Evolutionary conservation across 2,329 filamentous ascomycete genomes (phyloP).

Genomic region (Botrytis fabae): DNA sequence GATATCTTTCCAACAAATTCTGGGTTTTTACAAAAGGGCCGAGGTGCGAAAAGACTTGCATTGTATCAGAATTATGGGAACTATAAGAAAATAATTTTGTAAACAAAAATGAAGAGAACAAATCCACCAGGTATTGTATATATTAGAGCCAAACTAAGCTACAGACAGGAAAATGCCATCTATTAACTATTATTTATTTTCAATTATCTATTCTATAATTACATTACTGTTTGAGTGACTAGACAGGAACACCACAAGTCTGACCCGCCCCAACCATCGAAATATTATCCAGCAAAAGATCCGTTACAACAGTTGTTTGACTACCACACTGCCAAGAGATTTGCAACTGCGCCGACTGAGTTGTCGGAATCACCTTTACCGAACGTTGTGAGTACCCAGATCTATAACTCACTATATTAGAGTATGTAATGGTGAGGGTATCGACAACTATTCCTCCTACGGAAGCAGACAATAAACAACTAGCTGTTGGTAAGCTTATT

Average conservation of each 20-base stretch:
- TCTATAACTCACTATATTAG: neutral
- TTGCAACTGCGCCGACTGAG: neutral
- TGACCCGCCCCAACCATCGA: neutral
- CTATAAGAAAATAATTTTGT: too few relatives aligned
- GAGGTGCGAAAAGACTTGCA: neutral
- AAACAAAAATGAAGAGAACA: fast-evolving
- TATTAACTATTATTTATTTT: neutral
- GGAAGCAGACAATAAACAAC: neutral
- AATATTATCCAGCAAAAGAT: slow-evolving; percentile 2
- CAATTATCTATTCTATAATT: neutral
- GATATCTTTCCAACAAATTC: fast-evolving
- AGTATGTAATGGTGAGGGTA: neutral
- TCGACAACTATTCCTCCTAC: neutral
- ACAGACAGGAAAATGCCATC: neutral
- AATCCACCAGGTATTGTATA: fast-evolving
- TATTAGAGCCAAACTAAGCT: neutral
- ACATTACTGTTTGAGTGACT: neutral
- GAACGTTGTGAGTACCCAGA: neutral
- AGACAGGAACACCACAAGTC: neutral
- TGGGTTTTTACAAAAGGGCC: neutral
- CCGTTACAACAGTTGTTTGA: fast-evolving
- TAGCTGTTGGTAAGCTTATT: neutral
- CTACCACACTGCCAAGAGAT: neutral
- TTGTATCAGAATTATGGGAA: too few relatives aligned
- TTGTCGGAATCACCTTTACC: neutral